These are phyloP conservation scores for Fusarium sp. DNA, from an alignment of 2,329 filamentous ascomycete genomes.

Conservation along the genomic window DNA sequence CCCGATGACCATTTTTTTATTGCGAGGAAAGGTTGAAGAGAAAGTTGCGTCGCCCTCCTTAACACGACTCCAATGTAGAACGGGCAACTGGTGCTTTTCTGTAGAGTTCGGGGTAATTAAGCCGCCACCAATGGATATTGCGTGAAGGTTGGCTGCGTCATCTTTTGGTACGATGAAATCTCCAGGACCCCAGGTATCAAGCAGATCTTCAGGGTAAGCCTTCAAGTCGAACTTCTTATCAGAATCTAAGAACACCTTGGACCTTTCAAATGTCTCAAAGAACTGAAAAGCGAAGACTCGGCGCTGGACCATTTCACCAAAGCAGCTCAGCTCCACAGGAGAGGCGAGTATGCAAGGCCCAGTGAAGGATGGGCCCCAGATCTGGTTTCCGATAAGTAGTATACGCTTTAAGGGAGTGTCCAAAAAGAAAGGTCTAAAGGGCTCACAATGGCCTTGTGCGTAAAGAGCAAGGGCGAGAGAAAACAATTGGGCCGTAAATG, in stretches of 20 bases:
- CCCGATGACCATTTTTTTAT: too few relatives aligned
- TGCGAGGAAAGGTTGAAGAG: too few relatives aligned
- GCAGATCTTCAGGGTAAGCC: fast-evolving
- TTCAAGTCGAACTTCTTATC: neutral
- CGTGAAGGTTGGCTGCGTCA: too few relatives aligned
- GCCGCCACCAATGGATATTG: too few relatives aligned
- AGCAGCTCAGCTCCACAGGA: fast-evolving
- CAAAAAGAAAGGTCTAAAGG: fast-evolving
- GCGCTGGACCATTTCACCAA: neutral
- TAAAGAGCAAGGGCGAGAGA: neutral
- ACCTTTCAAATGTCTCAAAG: fast-evolving
- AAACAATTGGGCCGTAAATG: fast-evolving
- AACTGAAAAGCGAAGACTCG: neutral
- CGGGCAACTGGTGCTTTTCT: too few relatives aligned
- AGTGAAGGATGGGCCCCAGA: fast-evolving
- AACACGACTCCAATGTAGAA: too few relatives aligned
- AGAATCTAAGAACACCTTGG: fast-evolving
- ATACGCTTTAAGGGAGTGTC: fast-evolving
- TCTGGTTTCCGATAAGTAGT: fast-evolving
- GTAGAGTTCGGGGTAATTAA: too few relatives aligned
- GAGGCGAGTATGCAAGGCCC: fast-evolving
- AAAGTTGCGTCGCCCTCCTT: too few relatives aligned
- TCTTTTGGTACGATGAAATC: fast-evolving
- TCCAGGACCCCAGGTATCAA: fast-evolving
- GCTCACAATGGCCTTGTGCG: neutral